Evolutionary conservation across 768 basidiomycete species (phyloP), one percentile per base, ranked within the genome.

Genomic region (Heimioporus sp.): DNA sequence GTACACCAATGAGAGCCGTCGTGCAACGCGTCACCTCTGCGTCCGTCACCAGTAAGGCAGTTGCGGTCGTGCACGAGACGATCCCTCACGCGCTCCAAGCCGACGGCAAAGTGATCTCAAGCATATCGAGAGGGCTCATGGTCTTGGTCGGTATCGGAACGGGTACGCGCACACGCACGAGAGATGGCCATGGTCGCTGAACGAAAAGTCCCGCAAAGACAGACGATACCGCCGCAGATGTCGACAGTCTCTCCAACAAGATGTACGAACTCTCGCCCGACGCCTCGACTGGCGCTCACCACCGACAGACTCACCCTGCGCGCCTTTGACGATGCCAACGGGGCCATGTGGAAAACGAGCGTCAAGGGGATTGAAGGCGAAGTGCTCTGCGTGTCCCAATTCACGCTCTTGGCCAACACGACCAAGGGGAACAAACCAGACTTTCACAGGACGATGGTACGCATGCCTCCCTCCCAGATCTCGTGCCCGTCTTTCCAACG

Each of bases 311-410:
- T 96, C 5, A 74, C 80, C 21, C 75, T 95, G 49, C 80, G 87
- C 45, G 78, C 86, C 47, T 96, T 95, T 64, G 76, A 82, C 43
- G 82, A 87, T 63, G 63, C 60, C 15, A 76, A 75, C 63, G 78
- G 76, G 6, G 76, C 79, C 51, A 86, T 87, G 80, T 98, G 96
- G 96, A 95, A 90, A 70, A 72, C 78, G 19, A 91, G 75, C 63
- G 87, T 98, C 43, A 89, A 85, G 69, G 95, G 98, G 57, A 81
- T 97, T 20, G 80, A 82, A 20, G 95, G 93, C 40, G 93, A 96
- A 47, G 80, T 99, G 12, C 80, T 98, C 5, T 98, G 95, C 61
- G 92, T 95, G 15, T 94, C 94, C 1, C 96, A 98, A 60, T 96
- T 97, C 67, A 94, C 95, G 2, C 77, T 99, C 28, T 69, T 95